Evolutionary conservation across 441 rosid species (phyloP).

Genomic region (Sinapis alba): DNA sequence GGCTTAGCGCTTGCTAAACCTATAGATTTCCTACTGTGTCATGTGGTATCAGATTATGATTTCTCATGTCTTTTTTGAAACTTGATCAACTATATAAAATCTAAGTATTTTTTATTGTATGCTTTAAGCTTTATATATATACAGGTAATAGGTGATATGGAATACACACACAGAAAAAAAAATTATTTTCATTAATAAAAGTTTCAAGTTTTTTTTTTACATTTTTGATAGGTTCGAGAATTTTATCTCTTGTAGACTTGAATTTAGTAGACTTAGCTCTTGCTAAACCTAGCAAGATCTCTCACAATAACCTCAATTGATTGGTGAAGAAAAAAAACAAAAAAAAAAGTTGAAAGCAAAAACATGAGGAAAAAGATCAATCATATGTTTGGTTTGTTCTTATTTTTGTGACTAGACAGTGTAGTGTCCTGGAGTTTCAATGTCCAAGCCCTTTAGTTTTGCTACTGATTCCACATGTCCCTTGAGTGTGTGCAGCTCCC

Average conservation of each 20-base stretch:
- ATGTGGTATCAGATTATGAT: no score
- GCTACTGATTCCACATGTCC: slow-evolving; percentile 96
- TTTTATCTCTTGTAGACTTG: background rate
- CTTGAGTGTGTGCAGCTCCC: slow-evolving; percentile 87
- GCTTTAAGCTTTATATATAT: no score
- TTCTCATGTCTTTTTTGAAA: no score
- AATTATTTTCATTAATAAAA: background rate
- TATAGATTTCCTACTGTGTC: no score
- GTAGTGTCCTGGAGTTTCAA: slow-evolving; percentile 83
- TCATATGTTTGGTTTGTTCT: background rate
- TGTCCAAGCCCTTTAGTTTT: slow-evolving; percentile 86
- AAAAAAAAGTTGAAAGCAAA: background rate
- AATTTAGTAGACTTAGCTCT: background rate
- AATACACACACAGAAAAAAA: background rate
- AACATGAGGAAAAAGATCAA: background rate
- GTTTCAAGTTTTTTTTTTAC: background rate
- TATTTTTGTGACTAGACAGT: slow-evolving; percentile 48
- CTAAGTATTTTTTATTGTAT: no score
- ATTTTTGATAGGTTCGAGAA: background rate
- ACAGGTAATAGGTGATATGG: no score
- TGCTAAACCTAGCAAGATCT: background rate
- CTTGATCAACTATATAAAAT: no score
- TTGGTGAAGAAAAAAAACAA: slow-evolving; percentile 3
- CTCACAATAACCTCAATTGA: background rate
- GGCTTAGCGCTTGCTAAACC: no score